Evolutionary conservation across 305 asterid species (phyloP), one percentile per base, ranked within the genome.

Genomic region (Fraxinus latifolia): DNA sequence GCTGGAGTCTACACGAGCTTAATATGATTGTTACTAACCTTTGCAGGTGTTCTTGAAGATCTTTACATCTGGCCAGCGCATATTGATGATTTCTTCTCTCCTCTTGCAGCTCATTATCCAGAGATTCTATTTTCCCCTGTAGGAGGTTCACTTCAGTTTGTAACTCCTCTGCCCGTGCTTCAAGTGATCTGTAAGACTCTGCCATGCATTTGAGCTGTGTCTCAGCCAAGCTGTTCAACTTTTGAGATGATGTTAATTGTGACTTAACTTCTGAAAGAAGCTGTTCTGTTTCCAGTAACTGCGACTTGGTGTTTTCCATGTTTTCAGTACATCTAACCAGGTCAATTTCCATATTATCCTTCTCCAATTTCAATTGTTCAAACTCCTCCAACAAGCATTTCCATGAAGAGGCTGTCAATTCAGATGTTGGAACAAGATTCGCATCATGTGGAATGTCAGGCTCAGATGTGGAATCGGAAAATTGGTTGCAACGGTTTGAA

Each of bases 171-270:
- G 96, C 90, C 21, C 97, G 94, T 33, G 89, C 78, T 88, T 96
- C 99, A 80, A 96, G 99, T 19, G 91, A 85, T 47, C 87, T 94
- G 88, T 96, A 96, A 2, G 99, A 96, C 85, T 93, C 98, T 4
- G 97, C 97, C 99, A 96, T 96, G 89, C 99, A 96, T 85, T 93
- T 96, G 81, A 96, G 97, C 90, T 96, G 99, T 71, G 97, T 96
- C 87, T 94, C 99, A 37, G 98, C 91, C 89, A 96, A 90, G 88
- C 97, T 88, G 86, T 93, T 93, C 82, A 90, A 87, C 86, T 89
- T 94, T 83, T 90, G 94, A 80, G 97, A 92, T 70, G 94, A 91
- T 70, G 90, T 79, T 82, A 96, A 86, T 83, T 93, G 95, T 55
- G 95, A 90, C 89, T 87, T 93, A 32, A 89, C 91, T 86, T 94